phyloP scores from a whole-genome alignment of 805 yeast species.

The Kodamaea jinghongensis region DNA sequence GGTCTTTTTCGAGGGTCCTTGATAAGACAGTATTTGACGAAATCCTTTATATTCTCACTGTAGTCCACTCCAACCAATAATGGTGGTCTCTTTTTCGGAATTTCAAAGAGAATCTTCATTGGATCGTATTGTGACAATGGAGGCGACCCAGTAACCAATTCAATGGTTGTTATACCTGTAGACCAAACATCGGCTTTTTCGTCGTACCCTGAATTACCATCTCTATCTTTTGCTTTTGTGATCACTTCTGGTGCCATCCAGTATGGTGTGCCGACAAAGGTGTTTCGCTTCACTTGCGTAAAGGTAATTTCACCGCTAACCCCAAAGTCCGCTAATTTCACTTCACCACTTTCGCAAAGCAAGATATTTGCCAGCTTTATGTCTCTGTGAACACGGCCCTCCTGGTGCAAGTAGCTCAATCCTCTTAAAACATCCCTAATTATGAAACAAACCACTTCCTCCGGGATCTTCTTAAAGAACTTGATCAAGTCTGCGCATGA shows the following conservation, averaged over 20 bases:
- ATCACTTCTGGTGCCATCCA: slow-evolving; percentile 99
- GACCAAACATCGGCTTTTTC: slow-evolving; percentile 96
- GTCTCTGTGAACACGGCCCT: slow-evolving; percentile 82
- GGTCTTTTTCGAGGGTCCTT: slow-evolving; percentile 70
- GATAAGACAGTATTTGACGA: slow-evolving; percentile 62
- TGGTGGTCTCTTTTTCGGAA: slow-evolving; percentile 69
- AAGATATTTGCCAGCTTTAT: slow-evolving; percentile 87
- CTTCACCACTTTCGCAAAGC: slow-evolving; percentile 62
- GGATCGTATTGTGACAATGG: slow-evolving; percentile 77
- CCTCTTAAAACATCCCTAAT: slow-evolving; percentile 66
- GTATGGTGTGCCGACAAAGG: slow-evolving; percentile 93
- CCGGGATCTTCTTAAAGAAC: slow-evolving; percentile 52
- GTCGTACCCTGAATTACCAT: slow-evolving; percentile 55
- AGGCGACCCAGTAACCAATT: slow-evolving; percentile 76
- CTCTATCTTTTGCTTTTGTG: slow-evolving; percentile 20
- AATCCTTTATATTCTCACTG: slow-evolving; percentile 57
- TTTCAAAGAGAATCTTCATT: slow-evolving; percentile 67
- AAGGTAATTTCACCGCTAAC: slow-evolving; percentile 78
- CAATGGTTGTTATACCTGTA: slow-evolving; percentile 87
- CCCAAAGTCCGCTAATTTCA: slow-evolving; percentile 91
- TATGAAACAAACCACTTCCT: slow-evolving; percentile 59
- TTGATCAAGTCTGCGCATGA: slow-evolving; percentile 77
- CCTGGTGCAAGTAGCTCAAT: slow-evolving; percentile 69
- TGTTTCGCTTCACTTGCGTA: slow-evolving; percentile 52
- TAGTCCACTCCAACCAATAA: slow-evolving; percentile 41